Base-by-base conservation (phyloP, 306 rosid genomes). In the Psophocarpus tetragonolobus region DNA sequence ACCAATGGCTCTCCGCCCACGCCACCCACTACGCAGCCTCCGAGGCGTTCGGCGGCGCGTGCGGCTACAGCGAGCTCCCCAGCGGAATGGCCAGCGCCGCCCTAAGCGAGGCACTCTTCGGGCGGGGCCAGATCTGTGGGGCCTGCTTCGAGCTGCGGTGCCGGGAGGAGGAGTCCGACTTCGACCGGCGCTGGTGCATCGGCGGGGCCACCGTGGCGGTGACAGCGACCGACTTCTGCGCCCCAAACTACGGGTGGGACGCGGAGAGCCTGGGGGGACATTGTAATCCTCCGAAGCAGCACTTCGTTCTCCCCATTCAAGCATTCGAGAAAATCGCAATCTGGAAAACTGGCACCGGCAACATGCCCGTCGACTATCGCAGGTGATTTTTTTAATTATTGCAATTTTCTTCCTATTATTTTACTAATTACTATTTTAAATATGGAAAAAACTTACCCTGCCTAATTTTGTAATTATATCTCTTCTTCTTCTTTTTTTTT, bases 41-140 rank as follows among this genome's bases (percentile, higher is more conserved):
- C 2, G 91, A 92, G 71, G 30, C 86, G 0, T 85, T 88, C 0
- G 91, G 81, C 29, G 98, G 97, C n/a, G 98, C 98, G 15, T 94
- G 98, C 27, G 98, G 98, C 23, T 92, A 86, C 81, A 87, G 85
- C 0, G 89, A 90, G 80, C 84, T 87, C 39, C 71, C 29, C 24
- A 85, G 84, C 69, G 93, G 97, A 32, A 61, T 74, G 82, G 88
- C 92, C 8, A 75, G 93, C 5, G 96, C 88, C 8, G 91, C 91
- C 3, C 87, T 94, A 30, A 92, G 98, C 67, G 91, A 90, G 66
- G 44, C 89, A 0, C 68, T 94, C 5, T 94, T 90, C 71, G 84
- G 72, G 10, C 90, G 91, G 0, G 98, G 98, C 6, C 96, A 90
- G 98, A 94, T 94, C 98, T 94, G 98, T 41, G 98, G 98, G 54